Conservation (phyloP, 2,329 filamentous ascomycete genomes). For the Claviceps lovelessii region DNA sequence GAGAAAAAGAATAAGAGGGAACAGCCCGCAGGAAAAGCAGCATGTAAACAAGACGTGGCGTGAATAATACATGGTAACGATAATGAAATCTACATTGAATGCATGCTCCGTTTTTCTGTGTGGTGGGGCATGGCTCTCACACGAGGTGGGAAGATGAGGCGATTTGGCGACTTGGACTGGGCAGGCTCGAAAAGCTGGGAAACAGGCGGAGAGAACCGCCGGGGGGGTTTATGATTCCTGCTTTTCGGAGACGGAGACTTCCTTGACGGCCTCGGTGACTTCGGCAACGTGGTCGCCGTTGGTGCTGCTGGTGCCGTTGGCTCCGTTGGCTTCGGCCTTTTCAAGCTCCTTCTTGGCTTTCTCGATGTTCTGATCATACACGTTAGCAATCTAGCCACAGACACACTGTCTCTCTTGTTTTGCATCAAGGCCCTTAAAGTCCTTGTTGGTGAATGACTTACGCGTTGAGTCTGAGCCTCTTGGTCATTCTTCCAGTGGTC, state of each 20-base stretch:
- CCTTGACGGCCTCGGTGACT: conserved; percentile 36
- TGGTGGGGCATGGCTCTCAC: neutral
- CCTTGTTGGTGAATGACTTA: conserved; percentile 31
- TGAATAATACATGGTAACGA: neutral
- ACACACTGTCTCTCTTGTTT: neutral
- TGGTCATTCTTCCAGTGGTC: conserved; percentile 86
- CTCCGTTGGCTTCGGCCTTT: conserved; percentile 34
- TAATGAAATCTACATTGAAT: neutral
- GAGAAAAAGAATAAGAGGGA: neutral
- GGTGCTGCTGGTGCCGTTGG: conserved; percentile 28
- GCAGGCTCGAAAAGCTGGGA: neutral
- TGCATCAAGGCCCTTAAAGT: neutral
- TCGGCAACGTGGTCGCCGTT: conserved; percentile 40
- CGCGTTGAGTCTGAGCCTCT: conserved; percentile 75
- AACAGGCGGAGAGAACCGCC: too few relatives aligned
- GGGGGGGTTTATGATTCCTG: conserved; percentile 25
- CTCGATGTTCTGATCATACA: conserved; percentile 64
- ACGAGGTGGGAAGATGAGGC: neutral
- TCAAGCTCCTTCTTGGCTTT: conserved; percentile 95
- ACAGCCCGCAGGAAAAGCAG: neutral
- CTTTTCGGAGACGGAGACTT: conserved; percentile 38
- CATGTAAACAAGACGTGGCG: neutral
- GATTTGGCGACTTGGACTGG: neutral
- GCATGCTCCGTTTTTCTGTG: neutral
- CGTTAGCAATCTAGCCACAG: neutral